phyloP scores from a whole-genome alignment of 1,139 yeast species.

The Suhomyces atakaporum region DNA sequence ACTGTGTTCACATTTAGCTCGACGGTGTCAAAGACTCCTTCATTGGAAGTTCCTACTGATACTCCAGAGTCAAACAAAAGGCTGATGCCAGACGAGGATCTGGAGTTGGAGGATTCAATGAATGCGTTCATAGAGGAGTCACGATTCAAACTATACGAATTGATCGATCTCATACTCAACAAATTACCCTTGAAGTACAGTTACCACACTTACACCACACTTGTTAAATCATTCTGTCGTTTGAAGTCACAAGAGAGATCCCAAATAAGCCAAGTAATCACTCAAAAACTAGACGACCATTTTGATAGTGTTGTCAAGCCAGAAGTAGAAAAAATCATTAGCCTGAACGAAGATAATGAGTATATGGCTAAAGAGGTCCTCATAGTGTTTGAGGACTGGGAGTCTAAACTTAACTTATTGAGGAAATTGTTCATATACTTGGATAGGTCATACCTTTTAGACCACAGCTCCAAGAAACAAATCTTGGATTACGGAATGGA shows the following conservation, averaged over 20 bases:
- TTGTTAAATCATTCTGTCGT: conserved; percentile 38
- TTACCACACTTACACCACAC: conserved; percentile 29
- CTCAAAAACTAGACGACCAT: conserved; percentile 21
- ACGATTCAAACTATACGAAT: conserved; percentile 12
- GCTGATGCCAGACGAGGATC: conserved; percentile 11
- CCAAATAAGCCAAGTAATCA: conserved; percentile 25
- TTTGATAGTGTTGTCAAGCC: conserved; percentile 12
- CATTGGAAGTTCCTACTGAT: conserved; percentile 4
- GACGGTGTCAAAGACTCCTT: not conserved
- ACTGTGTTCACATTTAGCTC: conserved; percentile 1
- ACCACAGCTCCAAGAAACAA: conserved; percentile 31
- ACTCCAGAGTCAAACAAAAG: conserved; percentile 12
- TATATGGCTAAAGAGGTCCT: conserved; percentile 11
- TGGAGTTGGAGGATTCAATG: conserved; percentile 7
- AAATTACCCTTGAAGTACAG: conserved; percentile 23
- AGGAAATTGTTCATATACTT: conserved; percentile 37
- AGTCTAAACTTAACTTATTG: conserved; percentile 24
- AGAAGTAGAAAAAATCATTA: not conserved
- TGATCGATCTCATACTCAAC: conserved; percentile 25
- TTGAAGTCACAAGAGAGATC: conserved; percentile 37
- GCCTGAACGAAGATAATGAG: not conserved
- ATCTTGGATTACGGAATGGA: conserved; percentile 29
- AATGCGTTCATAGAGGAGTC: conserved; percentile 11
- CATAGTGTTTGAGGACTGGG: conserved; percentile 28
- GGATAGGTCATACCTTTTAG: conserved; percentile 37